A percentile compares a stretch with the other conserved stretches of the same genome.
These are phyloP conservation scores for Magnaporthiopsis incrustans DNA, from an alignment of 2,329 filamentous ascomycete genomes.

Conservation along the genomic window DNA sequence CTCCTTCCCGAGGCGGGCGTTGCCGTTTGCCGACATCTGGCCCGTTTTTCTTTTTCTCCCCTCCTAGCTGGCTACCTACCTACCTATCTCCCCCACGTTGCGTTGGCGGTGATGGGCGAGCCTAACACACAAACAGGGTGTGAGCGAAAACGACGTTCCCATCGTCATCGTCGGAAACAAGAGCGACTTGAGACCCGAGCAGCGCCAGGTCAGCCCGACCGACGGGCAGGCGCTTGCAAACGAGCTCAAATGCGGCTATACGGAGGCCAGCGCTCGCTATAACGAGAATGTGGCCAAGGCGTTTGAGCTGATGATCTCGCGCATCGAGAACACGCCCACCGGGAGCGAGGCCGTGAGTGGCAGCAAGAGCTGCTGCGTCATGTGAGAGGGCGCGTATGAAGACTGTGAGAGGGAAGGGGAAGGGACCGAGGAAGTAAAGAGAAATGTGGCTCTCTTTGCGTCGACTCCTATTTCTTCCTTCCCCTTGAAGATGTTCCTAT, in stretches of 20 bases:
- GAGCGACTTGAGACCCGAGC: constrained; percentile 84
- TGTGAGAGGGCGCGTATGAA: constrained; percentile 47
- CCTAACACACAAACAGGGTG: constrained; percentile 51
- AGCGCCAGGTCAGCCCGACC: constrained; percentile 81
- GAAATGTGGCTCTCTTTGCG: not conserved
- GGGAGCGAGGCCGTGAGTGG: constrained; percentile 74
- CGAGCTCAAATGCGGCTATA: constrained; percentile 87
- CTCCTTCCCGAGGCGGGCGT: not conserved
- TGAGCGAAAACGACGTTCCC: constrained; percentile 69
- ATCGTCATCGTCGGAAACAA: constrained; percentile 97
- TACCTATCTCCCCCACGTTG: not conserved
- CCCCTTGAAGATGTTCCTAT: not conserved
- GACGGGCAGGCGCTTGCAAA: constrained; percentile 79
- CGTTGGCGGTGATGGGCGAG: not conserved
- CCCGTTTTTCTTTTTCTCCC: not conserved
- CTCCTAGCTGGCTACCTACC: not conserved
- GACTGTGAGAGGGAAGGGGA: not conserved
- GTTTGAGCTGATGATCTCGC: constrained; percentile 87
- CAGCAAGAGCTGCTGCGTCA: constrained; percentile 67
- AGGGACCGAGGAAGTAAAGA: not conserved
- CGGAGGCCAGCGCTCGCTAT: constrained; percentile 87
- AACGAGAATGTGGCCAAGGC: constrained; percentile 89
- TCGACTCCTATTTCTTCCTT: not conserved
- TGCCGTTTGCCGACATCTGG: not conserved
- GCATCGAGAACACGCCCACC: constrained; percentile 92